Evolutionary conservation across 148 eudicot species (phyloP), one percentile per base, ranked within the genome.

Genomic region (Fagopyrum homotropicum): DNA sequence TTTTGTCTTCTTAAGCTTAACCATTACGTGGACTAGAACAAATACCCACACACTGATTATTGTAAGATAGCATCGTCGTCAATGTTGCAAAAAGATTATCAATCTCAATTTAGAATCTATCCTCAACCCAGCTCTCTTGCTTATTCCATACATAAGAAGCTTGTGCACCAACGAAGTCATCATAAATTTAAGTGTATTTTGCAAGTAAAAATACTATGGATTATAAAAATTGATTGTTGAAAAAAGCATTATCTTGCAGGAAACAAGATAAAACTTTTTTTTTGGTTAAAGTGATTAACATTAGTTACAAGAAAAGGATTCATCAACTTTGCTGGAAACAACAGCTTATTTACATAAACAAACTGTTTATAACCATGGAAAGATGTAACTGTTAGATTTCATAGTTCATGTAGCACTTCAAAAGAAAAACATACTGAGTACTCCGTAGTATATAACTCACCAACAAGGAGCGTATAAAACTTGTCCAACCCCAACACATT

Each of bases 381-480:
- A 43, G 17, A 40, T 66, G 8, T 66, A 35, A 17, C 47, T 40
- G 71, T 12, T 43, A 35, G n/a, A 66, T 35, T 35, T 35, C 40
- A 35, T 35, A 35, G 40, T 35, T 35, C 40, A 35, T 35, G 3
- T 35, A 35, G 40, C 40, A 35, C 17, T 66, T 40, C 9, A 40
- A 66, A 63, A 63, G 71, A 45, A 15, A 66, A 72, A 72, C 29
- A 16, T 9, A 40, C 22, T 45, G 6, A 46, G n/a, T 46, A 22
- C 26, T 22, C 26, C 26, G 26, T 22, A 72, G 9, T 16, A 74
- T 47, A 57, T 61, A 64, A 19, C 86, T 82, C 76, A 92, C 99
- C 99, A 78, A 89, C 82, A 79, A 75, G 77, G 70, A 95, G 94
- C 78, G 91, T 83, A 64, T 79, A 92, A 69, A 86, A 83, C 89